phyloP scores from a whole-genome alignment of 1,284 basidiomycete species.

The Spongispora temasekensis region DNA sequence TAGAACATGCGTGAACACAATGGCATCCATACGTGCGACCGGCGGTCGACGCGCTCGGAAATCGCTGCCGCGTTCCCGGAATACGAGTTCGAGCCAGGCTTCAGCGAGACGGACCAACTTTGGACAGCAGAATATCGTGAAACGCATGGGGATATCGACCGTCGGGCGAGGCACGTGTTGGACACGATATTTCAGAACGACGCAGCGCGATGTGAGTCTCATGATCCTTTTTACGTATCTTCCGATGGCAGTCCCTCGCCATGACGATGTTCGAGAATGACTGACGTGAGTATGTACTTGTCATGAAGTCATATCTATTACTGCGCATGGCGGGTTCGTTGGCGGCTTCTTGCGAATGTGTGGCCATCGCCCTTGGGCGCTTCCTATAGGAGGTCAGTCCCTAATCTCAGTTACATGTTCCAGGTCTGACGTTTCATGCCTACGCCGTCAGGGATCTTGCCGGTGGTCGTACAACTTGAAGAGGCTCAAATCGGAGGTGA shows the following conservation, averaged over 20 bases:
- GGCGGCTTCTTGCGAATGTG: constrained; percentile 50
- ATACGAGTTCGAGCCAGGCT: constrained; percentile 64
- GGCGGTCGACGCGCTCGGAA: constrained; percentile 54
- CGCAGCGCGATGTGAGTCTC: constrained; percentile 46
- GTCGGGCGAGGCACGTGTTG: constrained; percentile 56
- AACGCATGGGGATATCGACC: constrained; percentile 53
- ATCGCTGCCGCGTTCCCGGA: constrained; percentile 60
- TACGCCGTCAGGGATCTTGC: constrained; percentile 27
- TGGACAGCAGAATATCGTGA: constrained; percentile 73
- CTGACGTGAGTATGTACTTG: no score
- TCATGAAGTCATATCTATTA: constrained; percentile 66
- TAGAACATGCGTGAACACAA: constrained; percentile 69
- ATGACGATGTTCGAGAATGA: no score
- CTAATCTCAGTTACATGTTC: constrained; percentile 13
- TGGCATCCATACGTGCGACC: constrained; percentile 76
- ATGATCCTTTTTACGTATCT: not conserved
- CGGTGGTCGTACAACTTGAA: constrained; percentile 29
- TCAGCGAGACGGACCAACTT: constrained; percentile 72
- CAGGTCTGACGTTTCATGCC: no score
- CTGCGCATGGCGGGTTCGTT: constrained; percentile 63
- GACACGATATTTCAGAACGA: constrained; percentile 62
- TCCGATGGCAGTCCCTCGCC: no score
- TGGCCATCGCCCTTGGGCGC: constrained; percentile 43
- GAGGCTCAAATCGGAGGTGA: no score
- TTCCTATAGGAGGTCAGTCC: constrained; percentile 63